Base-by-base conservation (phyloP, 352 stramenopile species). In the Globisporangium uncinulatum region DNA sequence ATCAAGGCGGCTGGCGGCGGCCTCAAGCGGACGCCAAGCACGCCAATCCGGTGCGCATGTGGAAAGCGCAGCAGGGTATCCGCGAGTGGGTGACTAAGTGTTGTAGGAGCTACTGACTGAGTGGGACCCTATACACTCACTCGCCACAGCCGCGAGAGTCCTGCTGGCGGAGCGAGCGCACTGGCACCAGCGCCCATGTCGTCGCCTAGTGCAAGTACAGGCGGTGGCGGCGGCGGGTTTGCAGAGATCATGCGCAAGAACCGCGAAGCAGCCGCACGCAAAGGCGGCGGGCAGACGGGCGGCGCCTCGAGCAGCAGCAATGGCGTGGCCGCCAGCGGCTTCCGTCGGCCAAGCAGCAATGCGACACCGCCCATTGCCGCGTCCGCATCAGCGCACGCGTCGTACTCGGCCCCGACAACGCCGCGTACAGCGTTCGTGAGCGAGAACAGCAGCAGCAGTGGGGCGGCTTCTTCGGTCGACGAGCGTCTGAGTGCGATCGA, bases 181-280 rank as follows among this genome's bases (percentile, higher is more conserved):
- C 49, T 47, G 8, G 36, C 32, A 24, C 20, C 41, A 14, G 43
- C 52, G 6, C 31, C 54, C 4, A 53, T 53, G 43, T 55, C 61
- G 1, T 61, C 59, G 10, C 50, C 44, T 46, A 19, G 42, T 9
- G 56, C 58, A 6, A 59, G 57, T 17, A 63, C 76, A 13, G 70
- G 69, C 20, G 58, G 57, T 20, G 62, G 76, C 14, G 70, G 69
- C 19, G 77, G 81, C 19, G 85, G 85, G 19, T 94, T 96, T 67
- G 81, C 86, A 0, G 86, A 96, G 58, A 96, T 96, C 65, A 96
- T 96, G 83, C 76, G 83, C 47, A 92, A 91, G 66, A 96, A 94
- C 69, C 78, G 84, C 21, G 84, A 94, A 57, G 86, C 86, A 15
- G 83, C 84, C 2, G 84, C 84, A 3, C 71, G 79, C n/a, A 88